These are phyloP conservation scores for Fraxinus anomala DNA, from an alignment of 257 asterid species.

Conservation along the genomic window DNA sequence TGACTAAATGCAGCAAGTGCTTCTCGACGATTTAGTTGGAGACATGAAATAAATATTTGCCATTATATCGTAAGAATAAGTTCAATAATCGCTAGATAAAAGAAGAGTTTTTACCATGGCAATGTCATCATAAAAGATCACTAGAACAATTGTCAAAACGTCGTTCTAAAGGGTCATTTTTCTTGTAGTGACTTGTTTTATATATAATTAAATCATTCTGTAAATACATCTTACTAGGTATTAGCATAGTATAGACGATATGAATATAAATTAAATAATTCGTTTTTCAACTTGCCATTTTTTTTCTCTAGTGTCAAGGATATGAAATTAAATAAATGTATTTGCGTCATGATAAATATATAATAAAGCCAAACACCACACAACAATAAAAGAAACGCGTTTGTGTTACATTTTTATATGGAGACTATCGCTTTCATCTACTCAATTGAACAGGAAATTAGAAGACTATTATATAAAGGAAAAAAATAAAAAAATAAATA, in stretches of 20 bases:
- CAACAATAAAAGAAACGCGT: constrained; percentile 25
- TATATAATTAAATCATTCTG: too few species aligned
- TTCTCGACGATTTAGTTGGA: too few species aligned
- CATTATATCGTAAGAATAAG: too few species aligned
- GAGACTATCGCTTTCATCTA: constrained; percentile 55
- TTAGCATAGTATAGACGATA: too few species aligned
- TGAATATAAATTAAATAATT: not conserved
- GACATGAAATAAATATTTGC: too few species aligned
- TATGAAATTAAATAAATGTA: constrained; percentile 21
- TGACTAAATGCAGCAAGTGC: too few species aligned
- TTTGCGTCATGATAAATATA: constrained; percentile 28
- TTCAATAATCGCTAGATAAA: too few species aligned
- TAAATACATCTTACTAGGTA: too few species aligned
- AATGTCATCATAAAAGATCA: not conserved
- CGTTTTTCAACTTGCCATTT: not conserved
- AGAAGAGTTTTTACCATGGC: not conserved
- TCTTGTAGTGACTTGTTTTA: not conserved
- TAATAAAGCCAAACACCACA: constrained; percentile 31
- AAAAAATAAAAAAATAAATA: not conserved
- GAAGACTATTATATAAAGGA: constrained; percentile 29
- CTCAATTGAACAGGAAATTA: constrained; percentile 25
- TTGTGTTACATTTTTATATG: constrained; percentile 26
- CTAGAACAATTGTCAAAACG: not conserved
- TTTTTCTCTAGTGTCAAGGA: constrained; percentile 24
- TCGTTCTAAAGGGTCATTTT: not conserved